A percentile compares a stretch with the other conserved stretches of the same genome.
These are phyloP conservation scores for Akebia trifoliata DNA, from an alignment of 164 flowering plant species.

Conservation along the genomic window DNA sequence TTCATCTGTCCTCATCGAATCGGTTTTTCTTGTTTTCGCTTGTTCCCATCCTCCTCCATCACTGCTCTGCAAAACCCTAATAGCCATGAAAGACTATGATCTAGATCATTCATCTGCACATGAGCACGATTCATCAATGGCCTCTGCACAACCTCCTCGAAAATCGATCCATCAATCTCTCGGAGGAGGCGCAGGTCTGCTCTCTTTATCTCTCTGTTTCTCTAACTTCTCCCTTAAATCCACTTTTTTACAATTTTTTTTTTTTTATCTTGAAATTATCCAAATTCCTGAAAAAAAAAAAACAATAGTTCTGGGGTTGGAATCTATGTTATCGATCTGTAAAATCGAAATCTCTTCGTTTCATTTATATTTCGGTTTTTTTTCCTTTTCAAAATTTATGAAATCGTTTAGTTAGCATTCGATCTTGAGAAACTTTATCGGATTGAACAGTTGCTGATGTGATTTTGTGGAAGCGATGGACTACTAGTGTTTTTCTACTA, in stretches of 20 bases:
- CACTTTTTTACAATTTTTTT: not conserved
- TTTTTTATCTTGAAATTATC: not conserved
- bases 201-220: not conserved
- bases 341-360: not conserved
- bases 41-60: not conserved
- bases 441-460: slow-evolving; percentile 62
- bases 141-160: slow-evolving; percentile 22
- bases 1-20: not conserved
- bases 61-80: slow-evolving; percentile 18
- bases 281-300: no score
- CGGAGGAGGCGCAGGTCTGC: slow-evolving; percentile 65
- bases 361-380: not conserved
- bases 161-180: slow-evolving; percentile 55
- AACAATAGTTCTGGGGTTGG: no score
- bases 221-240: not conserved
- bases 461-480: slow-evolving; percentile 63
- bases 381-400: not conserved
- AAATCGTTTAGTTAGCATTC: not conserved
- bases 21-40: slow-evolving; percentile 1
- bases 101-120: slow-evolving; percentile 5
- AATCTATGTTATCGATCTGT: not conserved
- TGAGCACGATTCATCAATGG: not conserved
- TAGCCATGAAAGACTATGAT: slow-evolving; percentile 33
- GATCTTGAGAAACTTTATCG: not conserved
- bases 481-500: slow-evolving; percentile 30